Conservation (phyloP, 1,139 yeast species). For the Zygosaccharomyces pseudobailii region DNA sequence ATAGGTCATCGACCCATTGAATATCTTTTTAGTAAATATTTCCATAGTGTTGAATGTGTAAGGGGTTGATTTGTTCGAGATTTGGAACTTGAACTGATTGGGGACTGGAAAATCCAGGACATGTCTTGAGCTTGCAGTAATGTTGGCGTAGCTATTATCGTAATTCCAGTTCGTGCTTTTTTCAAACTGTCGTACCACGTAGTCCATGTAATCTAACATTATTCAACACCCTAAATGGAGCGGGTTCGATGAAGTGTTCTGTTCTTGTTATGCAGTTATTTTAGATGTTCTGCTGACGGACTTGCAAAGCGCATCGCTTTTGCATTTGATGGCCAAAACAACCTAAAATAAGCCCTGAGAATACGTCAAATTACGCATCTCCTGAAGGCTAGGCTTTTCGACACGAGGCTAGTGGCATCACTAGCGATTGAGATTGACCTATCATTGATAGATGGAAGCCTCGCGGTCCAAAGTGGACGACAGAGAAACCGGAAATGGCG, state of each 20-base stretch:
- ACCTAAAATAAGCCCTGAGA: not conserved
- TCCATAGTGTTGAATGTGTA: conserved; percentile 73
- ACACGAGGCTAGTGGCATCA: not conserved
- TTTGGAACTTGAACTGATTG: conserved; percentile 57
- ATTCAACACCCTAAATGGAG: not conserved
- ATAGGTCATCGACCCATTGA: conserved; percentile 83
- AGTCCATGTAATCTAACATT: conserved; percentile 85
- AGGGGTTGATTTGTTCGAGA: conserved; percentile 68
- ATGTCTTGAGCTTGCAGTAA: conserved; percentile 61
- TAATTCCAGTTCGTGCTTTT: conserved; percentile 69
- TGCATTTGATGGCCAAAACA: not conserved
- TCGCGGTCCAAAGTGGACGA: conserved; percentile 8
- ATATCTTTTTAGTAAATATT: conserved; percentile 58
- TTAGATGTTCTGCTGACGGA: not conserved
- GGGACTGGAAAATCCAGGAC: conserved; percentile 76
- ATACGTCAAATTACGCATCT: not conserved
- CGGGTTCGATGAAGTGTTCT: not conserved
- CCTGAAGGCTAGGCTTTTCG: not conserved
- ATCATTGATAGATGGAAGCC: conserved; percentile 4
- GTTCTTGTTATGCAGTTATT: not conserved
- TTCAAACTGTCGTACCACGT: conserved; percentile 68
- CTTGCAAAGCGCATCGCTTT: conserved; percentile 7
- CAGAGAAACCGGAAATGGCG: conserved; percentile 3
- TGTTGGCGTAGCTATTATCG: conserved; percentile 68
- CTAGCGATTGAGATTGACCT: not conserved